Conservation (phyloP, 1,139 yeast species). For the Arxiozyma heterogenica region DNA sequence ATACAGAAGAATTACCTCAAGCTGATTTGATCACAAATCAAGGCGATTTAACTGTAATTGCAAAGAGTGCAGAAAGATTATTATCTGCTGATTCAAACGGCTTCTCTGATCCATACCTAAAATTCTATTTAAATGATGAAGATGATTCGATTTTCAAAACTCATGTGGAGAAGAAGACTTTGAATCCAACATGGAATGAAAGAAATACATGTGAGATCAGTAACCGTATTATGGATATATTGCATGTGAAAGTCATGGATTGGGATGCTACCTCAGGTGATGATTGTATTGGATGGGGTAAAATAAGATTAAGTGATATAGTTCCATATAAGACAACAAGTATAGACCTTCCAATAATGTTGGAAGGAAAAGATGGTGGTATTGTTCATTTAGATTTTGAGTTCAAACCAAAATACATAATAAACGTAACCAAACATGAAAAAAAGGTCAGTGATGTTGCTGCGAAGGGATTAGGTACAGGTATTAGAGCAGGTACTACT, state of each 20-base stretch:
- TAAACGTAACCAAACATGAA: slow-evolving; percentile 29
- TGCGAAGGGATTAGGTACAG: slow-evolving; percentile 34
- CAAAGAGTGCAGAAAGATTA: slow-evolving; percentile 59
- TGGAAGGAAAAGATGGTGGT: slow-evolving; percentile 55
- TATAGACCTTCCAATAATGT: slow-evolving; percentile 43
- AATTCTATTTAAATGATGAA: slow-evolving; percentile 55
- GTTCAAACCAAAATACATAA: slow-evolving; percentile 63
- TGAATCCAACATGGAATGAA: slow-evolving; percentile 84
- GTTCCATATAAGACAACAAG: slow-evolving; percentile 48
- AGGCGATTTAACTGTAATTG: slow-evolving; percentile 61
- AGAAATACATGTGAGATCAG: slow-evolving; percentile 39
- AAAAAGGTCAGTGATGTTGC: slow-evolving; percentile 33
- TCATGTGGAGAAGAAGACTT: slow-evolving; percentile 72
- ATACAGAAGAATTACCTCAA: slow-evolving; percentile 52
- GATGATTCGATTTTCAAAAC: slow-evolving; percentile 55
- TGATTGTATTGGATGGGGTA: slow-evolving; percentile 68
- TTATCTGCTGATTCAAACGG: slow-evolving; percentile 84
- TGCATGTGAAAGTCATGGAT: slow-evolving; percentile 58
- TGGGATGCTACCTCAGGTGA: slow-evolving; percentile 92
- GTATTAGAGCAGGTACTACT: slow-evolving; percentile 33
- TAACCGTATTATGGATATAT: slow-evolving; percentile 51
- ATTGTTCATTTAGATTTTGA: slow-evolving; percentile 46
- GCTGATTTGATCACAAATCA: slow-evolving; percentile 67
- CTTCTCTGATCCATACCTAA: slow-evolving; percentile 83
- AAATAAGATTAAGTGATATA: slow-evolving; percentile 49